phyloP scores from a whole-genome alignment of 345 rosid genomes.

The Citrus mangshanensis region DNA sequence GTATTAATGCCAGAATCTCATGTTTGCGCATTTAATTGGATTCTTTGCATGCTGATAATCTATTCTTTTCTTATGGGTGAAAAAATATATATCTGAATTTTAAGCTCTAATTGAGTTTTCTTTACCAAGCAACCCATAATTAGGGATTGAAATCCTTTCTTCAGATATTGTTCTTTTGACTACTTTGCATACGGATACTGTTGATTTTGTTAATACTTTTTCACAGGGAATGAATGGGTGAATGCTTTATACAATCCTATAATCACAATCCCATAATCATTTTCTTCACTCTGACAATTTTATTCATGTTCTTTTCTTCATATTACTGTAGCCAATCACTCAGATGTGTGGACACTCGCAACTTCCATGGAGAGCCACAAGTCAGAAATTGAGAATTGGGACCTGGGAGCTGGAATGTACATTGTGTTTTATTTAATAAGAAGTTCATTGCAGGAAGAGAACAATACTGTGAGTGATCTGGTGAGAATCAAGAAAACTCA shows the following conservation, averaged over 20 bases:
- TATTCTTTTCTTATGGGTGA: neutral
- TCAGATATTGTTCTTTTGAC: neutral
- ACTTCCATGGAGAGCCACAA: slow-evolving; percentile 81
- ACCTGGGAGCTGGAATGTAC: slow-evolving; percentile 88
- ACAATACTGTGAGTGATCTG: slow-evolving; percentile 43
- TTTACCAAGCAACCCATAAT: neutral
- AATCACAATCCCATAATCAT: neutral
- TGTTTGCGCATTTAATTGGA: neutral
- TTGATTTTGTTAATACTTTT: neutral
- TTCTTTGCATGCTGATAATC: neutral
- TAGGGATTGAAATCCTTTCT: neutral
- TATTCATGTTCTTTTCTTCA: neutral
- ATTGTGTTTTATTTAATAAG: slow-evolving; percentile 65
- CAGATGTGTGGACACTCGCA: slow-evolving; percentile 77
- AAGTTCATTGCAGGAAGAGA: slow-evolving; percentile 60
- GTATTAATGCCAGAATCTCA: neutral
- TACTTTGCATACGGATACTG: neutral
- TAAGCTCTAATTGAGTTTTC: neutral
- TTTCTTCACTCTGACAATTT: neutral
- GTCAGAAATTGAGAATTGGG: slow-evolving; percentile 96
- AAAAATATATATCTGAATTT: neutral
- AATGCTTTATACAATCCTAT: neutral
- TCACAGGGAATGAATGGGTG: neutral
- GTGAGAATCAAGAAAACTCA: slow-evolving; percentile 34
- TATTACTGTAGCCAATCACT: slow-evolving; percentile 57